Evolutionary conservation across 768 basidiomycete species (phyloP), one percentile per base, ranked within the genome.

Genomic region (Tricholoma sp.): DNA sequence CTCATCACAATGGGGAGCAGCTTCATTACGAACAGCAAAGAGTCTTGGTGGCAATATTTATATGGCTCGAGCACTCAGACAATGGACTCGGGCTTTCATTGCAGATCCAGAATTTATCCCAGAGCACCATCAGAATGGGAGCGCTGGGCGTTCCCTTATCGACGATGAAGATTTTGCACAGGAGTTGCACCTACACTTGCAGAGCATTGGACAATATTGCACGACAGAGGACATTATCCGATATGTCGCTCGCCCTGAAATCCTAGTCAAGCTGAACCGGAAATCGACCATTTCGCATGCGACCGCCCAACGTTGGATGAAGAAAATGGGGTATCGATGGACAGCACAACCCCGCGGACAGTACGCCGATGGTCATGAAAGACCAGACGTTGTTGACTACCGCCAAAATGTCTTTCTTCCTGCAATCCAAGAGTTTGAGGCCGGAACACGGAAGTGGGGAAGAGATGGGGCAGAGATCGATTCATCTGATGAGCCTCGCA

Each of bases 321-420:
- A 55, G 4, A 56, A 48, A 12, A 60, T 75, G 50, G 66, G 55
- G 0, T 73, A 70, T 52, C 50, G 62, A 1, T 72, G 66, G 62
- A 6, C 61, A 60, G 18, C n/a, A n/a, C n/a, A n/a, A n/a, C n/a
- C n/a, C n/a, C n/a, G n/a, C n/a, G 72, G 71, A 6, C 65, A 68
- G 58, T 75, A 72, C 55, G 48, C 63, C 11, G 72, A 74, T 65
- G 67, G 73, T n/a, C 70, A 74, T 57, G 67, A 74, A 54, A 56
- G 64, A 1, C 57, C 50, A 9, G 74, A 76, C 65, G 71, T 77
- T 5, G 64, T 71, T 1, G 32, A n/a, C n/a, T n/a, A n/a, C n/a
- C n/a, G n/a, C n/a, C n/a, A n/a, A n/a, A n/a, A n/a, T n/a, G n/a
- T n/a, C n/a, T n/a, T n/a, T n/a, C n/a, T n/a, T n/a, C n/a, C n/a